A percentile compares a stretch with the other conserved stretches of the same genome.
Conservation (phyloP, 2,329 filamentous ascomycete species). For the Aspergillus pseudonomiae region DNA sequence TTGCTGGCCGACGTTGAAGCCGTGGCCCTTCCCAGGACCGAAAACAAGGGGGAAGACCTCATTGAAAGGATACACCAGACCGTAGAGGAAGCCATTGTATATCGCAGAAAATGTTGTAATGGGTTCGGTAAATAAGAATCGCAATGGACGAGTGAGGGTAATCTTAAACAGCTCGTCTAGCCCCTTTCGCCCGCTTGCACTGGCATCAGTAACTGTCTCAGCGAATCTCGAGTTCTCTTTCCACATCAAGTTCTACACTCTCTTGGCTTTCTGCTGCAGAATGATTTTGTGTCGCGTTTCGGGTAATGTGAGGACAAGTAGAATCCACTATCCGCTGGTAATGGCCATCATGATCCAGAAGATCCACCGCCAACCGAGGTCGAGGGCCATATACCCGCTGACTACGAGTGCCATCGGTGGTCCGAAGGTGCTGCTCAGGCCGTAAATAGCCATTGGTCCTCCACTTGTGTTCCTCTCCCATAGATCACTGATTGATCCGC, state of each 20-base stretch:
- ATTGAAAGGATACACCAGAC: constrained; percentile 76
- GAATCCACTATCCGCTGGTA: constrained; percentile 53
- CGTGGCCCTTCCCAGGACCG: constrained; percentile 64
- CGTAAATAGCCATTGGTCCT: constrained; percentile 39
- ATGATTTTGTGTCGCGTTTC: constrained; percentile 61
- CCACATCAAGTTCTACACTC: constrained; percentile 47
- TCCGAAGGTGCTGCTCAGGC: constrained; percentile 39
- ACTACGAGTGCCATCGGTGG: constrained; percentile 39
- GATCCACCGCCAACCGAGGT: constrained; percentile 49
- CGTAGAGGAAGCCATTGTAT: constrained; percentile 67
- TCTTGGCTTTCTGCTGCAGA: constrained; percentile 59
- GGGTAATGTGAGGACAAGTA: constrained; percentile 51
- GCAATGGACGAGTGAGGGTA: constrained; percentile 66
- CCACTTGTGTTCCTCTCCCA: constrained; percentile 37
- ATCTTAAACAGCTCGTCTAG: constrained; percentile 72
- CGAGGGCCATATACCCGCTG: constrained; percentile 31
- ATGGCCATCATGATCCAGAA: constrained; percentile 65
- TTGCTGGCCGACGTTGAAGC: constrained; percentile 55
- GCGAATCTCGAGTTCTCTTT: constrained; percentile 60
- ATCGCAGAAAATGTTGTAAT: constrained; percentile 33
- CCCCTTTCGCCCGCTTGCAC: constrained; percentile 60
- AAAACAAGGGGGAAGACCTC: constrained; percentile 70
- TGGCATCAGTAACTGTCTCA: constrained; percentile 53
- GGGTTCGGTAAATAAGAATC: constrained; percentile 34
- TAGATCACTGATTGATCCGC: constrained; percentile 34